Percentiles rank a stretch among this genome's conserved stretches.
Conservation (phyloP, 129 eudicot species). For the Centrapalus pauciflorus region DNA sequence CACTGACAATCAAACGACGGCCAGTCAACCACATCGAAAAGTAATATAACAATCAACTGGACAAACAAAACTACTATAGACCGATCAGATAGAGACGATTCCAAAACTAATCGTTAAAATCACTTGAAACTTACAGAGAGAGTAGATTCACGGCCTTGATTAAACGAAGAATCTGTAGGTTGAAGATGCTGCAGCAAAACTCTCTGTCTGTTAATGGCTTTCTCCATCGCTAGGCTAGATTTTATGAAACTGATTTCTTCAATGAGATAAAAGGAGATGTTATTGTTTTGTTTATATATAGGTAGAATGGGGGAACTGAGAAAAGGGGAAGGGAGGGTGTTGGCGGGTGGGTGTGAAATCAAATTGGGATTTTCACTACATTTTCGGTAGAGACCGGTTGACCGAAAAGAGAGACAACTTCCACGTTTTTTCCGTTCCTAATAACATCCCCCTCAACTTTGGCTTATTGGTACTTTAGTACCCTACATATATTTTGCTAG, state of each 20-base stretch:
- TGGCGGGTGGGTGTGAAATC: constrained; percentile 9
- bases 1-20: too few species aligned
- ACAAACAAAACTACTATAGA: neutral
- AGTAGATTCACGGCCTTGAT: constrained; percentile 35
- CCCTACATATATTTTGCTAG: neutral
- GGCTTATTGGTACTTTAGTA: neutral
- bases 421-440: constrained; percentile 18
- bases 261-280: neutral
- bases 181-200: constrained; percentile 61
- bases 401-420: neutral
- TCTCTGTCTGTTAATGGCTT: constrained; percentile 80
- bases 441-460: neutral
- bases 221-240: constrained; percentile 46
- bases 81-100: neutral
- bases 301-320: neutral
- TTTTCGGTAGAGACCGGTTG: constrained; percentile 1
- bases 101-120: neutral
- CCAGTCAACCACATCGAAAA: neutral
- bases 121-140: constrained; percentile 49
- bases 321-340: neutral
- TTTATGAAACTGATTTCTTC: neutral
- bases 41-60: neutral
- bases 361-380: constrained; percentile 5
- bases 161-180: constrained; percentile 42
- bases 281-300: neutral